Evolutionary conservation across 2,329 filamentous ascomycete species (phyloP), one percentile per base, ranked within the genome.

Genomic region (Aspergillus arachidicola): DNA sequence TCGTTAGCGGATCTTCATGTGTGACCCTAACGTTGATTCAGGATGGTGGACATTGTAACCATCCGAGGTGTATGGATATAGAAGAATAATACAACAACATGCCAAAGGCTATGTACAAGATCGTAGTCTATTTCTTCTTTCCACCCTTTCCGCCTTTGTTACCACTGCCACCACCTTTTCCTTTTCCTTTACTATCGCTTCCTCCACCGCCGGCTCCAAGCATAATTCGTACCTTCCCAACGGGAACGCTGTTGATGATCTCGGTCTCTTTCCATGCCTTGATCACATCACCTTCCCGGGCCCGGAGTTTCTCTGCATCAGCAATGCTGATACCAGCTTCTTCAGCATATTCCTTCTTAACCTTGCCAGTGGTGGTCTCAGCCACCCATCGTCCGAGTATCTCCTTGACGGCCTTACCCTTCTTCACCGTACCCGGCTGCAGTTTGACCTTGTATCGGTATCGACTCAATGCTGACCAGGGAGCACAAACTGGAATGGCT

Each of bases 401-500:
- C 78, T 98, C 94, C 75, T 92, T 92, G 55, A 97, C 88, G 0
- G 93, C 94, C 76, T 97, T 98, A 11, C 95, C 94, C 81, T 97
- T 97, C 84, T 98, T 99, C 67, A 90, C 85, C 0, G 88, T 80
- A 0, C 95, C 95, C 0, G 95, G 95, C 79, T 98, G 95, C 71
- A 99, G 78, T 82, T 99, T 99, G 59, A 89, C 92, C 78, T 96
- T 96, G 83, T 97, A 98, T 79, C 97, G 97, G 79, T 91, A 91
- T 61, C 86, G 87, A 2, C 79, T 79, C 60, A 89, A 76, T 0
- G 87, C 84, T n/a, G 82, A 80, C 87, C 87, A 89, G 1, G 87
- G 87, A 11, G 87, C 87, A 60, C 86, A 88, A 7, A 89, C 81
- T 1, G 87, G 86, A 56, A 89, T 83, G 0, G 86, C 87, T 51